Percentiles rank a stretch among this genome's conserved stretches.
phyloP scores from a whole-genome alignment of 768 basidiomycete genomes.

The Pulveroboletus sp. region DNA sequence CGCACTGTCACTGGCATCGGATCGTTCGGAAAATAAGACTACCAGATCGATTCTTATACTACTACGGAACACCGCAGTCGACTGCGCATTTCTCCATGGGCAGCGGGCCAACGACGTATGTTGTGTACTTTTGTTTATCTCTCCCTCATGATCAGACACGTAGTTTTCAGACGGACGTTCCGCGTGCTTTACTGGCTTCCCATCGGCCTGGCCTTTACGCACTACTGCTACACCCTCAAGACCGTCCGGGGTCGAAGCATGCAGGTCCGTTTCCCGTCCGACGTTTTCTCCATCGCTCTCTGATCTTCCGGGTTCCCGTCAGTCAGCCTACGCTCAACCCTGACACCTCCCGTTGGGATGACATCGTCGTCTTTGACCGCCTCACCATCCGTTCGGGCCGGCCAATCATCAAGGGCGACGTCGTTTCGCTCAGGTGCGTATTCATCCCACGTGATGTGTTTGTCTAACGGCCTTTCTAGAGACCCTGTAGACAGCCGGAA shows the following conservation, averaged over 20 bases:
- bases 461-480: slow-evolving; percentile 31
- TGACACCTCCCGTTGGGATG: slow-evolving; percentile 55
- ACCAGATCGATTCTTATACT: too few relatives aligned
- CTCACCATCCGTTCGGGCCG: slow-evolving; percentile 35
- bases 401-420: slow-evolving; percentile 52
- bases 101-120: too few relatives aligned
- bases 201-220: slow-evolving; percentile 42
- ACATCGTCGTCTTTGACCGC: slow-evolving; percentile 62
- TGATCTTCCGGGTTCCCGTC: too few relatives aligned
- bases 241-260: slow-evolving; percentile 62
- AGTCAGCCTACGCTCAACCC: slow-evolving; percentile 74
- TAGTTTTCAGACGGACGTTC: slow-evolving; percentile 2
- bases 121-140: not conserved
- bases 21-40: too few relatives aligned
- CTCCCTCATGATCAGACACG: too few relatives aligned
- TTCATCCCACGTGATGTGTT: not conserved
- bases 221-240: slow-evolving; percentile 51
- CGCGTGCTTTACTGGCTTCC: slow-evolving; percentile 57
- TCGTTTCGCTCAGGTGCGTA: slow-evolving; percentile 56
- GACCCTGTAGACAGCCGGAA: slow-evolving; percentile 54
- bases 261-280: slow-evolving; percentile 48
- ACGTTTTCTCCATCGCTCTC: not conserved
- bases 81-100: not conserved
- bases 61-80: not conserved
- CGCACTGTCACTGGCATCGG: slow-evolving; percentile 1